Base-by-base conservation (phyloP, 139 green algal species). In the Chlamydomonas sp. region DNA sequence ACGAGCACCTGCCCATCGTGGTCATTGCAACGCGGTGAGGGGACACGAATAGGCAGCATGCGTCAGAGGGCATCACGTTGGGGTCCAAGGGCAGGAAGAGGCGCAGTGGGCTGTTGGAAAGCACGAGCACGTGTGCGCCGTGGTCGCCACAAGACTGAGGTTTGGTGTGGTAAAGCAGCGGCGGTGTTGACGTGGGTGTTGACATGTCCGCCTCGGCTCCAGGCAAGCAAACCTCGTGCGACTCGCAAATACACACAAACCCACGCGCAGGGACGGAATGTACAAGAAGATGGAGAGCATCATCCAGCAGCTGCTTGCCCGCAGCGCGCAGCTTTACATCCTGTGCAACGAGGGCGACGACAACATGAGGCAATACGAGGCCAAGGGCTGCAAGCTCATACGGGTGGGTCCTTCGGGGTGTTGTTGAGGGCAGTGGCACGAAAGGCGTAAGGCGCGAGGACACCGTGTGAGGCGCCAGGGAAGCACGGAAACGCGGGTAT, bases 1-100 rank as follows among this genome's bases (percentile, higher is more conserved):
- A 99, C 84, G 95, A 98, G 89, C 94, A 92, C 62, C 90, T 99
- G 92, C 97, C 98, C 72, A 96, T 99, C 83, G 93, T 99, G 4
- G 96, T 99, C 57, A 87, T 99, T 1, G 95, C 96, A 10, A 99
- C 96, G 2, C 80, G 83, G 83, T 88, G 12, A 49, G 77, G 0
- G 76, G 5, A 1, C 3, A 15, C 17, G 6, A 69, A 17, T 5
- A 1, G 69, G 69, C 17, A 57, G 69, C 1, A 75, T 16, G 67
- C 7, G 20, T 12, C 3, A 15, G 10, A 73, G 67, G 67, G 4
- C 67, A 76, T 8, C 71, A 17, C 8, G 12, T 14, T 76, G 71
- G 71, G 71, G 71, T 76, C 14, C 12, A 57, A 49, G 31, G 31
- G 31, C 31, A 49, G 31, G 31, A 49, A 49, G 31, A 49, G 31